A percentile compares a stretch with the other conserved stretches of the same genome.
Conservation (phyloP, 345 rosid genomes). For the Trapa incisa region DNA sequence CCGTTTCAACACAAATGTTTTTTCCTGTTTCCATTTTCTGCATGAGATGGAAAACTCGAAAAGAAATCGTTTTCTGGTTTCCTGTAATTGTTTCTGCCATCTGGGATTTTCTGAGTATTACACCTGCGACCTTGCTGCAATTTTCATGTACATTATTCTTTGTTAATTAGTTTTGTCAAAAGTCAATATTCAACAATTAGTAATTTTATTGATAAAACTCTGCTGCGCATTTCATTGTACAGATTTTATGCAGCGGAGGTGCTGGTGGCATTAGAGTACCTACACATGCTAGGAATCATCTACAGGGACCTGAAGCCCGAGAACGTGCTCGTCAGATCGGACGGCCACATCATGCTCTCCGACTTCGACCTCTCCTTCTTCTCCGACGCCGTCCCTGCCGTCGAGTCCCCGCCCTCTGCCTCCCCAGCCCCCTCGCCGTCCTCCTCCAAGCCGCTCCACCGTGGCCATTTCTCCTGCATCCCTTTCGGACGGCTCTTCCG, state of each 20-base stretch:
- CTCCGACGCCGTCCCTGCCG: slow-evolving; percentile 71
- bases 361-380: slow-evolving; percentile 86
- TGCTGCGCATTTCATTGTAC: not conserved
- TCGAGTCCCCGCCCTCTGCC: slow-evolving; percentile 43
- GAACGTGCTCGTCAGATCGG: slow-evolving; percentile 74
- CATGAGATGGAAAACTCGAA: not conserved
- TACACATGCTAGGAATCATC: slow-evolving; percentile 87
- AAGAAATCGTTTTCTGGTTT: slow-evolving; percentile 11
- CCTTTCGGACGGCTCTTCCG: slow-evolving; percentile 38
- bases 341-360: slow-evolving; percentile 98
- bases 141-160: no score
- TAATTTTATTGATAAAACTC: not conserved
- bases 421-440: slow-evolving; percentile 30
- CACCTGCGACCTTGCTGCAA: slow-evolving; percentile 24
- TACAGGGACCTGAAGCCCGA: slow-evolving; percentile 96
- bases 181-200: not conserved
- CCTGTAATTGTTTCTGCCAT: slow-evolving; percentile 6
- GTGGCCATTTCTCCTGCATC: slow-evolving; percentile 32
- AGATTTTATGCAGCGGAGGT: slow-evolving; percentile 95
- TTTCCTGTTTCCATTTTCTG: not conserved
- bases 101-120: slow-evolving; percentile 5
- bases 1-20: not conserved
- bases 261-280: slow-evolving; percentile 81
- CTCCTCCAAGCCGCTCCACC: slow-evolving; percentile 8
- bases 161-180: no score